Evolutionary conservation across 176 grass and related monocot species (phyloP), one percentile per base, ranked within the genome.

Genomic region (Rhynchospora breviuscula): DNA sequence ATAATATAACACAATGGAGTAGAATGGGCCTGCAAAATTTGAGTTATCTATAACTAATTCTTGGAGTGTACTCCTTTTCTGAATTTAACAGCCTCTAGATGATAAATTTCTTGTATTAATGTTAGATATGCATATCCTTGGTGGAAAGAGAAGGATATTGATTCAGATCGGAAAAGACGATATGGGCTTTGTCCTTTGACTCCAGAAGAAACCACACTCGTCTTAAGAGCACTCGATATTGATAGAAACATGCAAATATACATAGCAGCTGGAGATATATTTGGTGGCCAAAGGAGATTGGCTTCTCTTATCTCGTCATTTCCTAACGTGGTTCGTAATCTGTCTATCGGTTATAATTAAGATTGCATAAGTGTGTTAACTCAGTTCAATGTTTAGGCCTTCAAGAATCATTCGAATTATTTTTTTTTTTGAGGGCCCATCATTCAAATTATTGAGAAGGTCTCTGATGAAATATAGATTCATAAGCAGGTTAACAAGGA

Each of bases 131-230:
- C 89, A 53, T 98, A 95, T 88, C 96, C 93, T 40, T 95, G 96
- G 96, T 98, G 96, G 96, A 98, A 95, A 85, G 91, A 95, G 76
- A 98, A 98, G 86, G 57, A 93, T 17, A 98, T 98, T 5, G 67
- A 98, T 82, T 95, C 96, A 3, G 86, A 95, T 11, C 56, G 90
- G 82, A 98, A 95, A 90, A 90, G 91, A 75, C 94, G 85, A 91
- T 86, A 95, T 87, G 96, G 96, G 19, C 83, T 98, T 63, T 98
- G 93, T 76, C 96, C 96, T 74, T 82, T 98, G 76, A 98, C 96
- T 0, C 96, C 92, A 29, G 96, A 98, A 88, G 96, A 98, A 81
- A 98, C 89, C 31, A 63, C 89, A 88, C 89, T 98, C 84, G 69
- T 95, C 13, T 85, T 98, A 11, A 95, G 88, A 79, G 96, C 96